Evolutionary conservation across 169 alveolate species (phyloP), one percentile per base, ranked within the genome.

Genomic region (Theileria sp.): DNA sequence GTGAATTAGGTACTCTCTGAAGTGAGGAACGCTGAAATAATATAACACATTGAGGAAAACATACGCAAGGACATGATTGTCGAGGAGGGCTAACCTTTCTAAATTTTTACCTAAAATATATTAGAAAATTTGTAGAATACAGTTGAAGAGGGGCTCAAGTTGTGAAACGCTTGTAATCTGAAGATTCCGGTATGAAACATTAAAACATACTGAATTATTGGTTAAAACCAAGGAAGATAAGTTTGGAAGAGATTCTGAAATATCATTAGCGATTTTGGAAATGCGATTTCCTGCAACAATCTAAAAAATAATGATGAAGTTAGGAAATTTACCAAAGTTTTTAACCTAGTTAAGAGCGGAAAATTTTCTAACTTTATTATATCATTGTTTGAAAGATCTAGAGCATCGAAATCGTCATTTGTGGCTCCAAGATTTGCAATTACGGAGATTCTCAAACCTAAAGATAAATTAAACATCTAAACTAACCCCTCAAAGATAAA

Each of bases 351-450:
- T 28, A 95, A 86, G 67, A 92, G 92, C 28, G 97, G 97, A 44
- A 95, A 79, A 73, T 92, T 92, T 38, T 90, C 92, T 50, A 95
- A 88, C 80, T 93, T 93, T 34, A 92, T 88, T 15, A 95, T 93
- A 78, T 94, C 96, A 78, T 95, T 95, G 90, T 95, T 95, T 76
- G 94, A 91, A 74, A 95, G 78, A 81, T 95, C 97, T 49, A 95
- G 88, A 86, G 97, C 93, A 67, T 93, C 96, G 73, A 88, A 95
- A 86, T 92, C 93, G 75, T 95, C 98, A 78, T 91, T 91, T 44
- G 98, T 94, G 32, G 95, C 95, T 13, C 97, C 95, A 79, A 95
- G 87, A 76, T 93, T 94, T 77, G 95, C 96, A 28, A 95, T 88
- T 8, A 86, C 92, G 61, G 93, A 87, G 54, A 94, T 93, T 75